Conservation (phyloP, 129 eudicot genomes). For the Logfia minima region DNA sequence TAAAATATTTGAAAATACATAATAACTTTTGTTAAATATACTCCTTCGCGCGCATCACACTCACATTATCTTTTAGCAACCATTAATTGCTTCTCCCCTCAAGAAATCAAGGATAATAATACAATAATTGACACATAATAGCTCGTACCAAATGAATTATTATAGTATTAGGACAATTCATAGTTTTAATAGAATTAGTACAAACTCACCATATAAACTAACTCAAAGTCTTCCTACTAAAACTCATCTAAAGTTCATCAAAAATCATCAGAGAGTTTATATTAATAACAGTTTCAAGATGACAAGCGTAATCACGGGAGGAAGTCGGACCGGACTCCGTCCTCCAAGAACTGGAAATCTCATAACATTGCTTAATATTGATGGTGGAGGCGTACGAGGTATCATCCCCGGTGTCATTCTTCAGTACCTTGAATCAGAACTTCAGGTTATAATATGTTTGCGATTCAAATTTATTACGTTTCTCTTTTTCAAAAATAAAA, state of each 20-base stretch:
- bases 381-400: constrained; percentile 63
- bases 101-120: background rate
- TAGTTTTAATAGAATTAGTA: background rate
- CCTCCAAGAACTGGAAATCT: constrained; percentile 34
- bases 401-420: constrained; percentile 55
- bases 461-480: too few relatives aligned
- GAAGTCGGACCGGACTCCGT: background rate
- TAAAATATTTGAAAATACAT: too few relatives aligned
- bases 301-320: constrained; percentile 18
- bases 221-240: constrained; percentile 18
- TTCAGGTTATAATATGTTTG: constrained; percentile 25
- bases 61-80: background rate
- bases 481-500: background rate
- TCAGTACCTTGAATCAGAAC: constrained; percentile 39
- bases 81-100: background rate
- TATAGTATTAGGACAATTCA: background rate
- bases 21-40: background rate
- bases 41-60: background rate
- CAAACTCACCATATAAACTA: background rate
- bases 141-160: background rate
- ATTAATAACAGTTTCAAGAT: background rate
- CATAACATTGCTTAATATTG: constrained; percentile 48
- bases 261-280: constrained; percentile 1
- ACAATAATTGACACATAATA: background rate
- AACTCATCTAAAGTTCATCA: background rate